Base-by-base conservation (phyloP, 345 rosid genomes). In the Citropsis articulata region DNA sequence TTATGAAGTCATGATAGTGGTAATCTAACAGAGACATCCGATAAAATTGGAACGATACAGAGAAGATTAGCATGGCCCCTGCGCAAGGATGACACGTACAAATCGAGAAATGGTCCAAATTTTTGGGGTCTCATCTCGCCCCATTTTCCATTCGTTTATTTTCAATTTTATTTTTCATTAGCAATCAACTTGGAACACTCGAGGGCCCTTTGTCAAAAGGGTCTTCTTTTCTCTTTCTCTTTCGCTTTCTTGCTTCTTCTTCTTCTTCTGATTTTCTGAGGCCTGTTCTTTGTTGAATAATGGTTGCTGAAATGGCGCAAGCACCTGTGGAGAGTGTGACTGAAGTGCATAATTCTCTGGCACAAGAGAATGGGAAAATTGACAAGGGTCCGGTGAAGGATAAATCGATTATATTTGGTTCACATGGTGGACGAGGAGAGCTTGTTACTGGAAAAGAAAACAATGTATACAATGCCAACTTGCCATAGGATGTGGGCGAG, bases 231-330 rank as follows among this genome's bases (percentile, higher is more conserved):
- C 19, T 50, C 55, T 42, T 2, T 12, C 53, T 12, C 71, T 70
- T 64, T 18, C n/a, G 56, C 42, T 57, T 22, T 70, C 53, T 19
- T 13, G 38, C 24, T 57, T 22, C 31, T 24, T 19, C 70, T 75
- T 63, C 62, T 57, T 22, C 31, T 31, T 19, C 70, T 75, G 69
- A 64, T 75, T 85, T 59, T 42, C 40, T 75, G 63, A 62, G 77
- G 77, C 50, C 50, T 75, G 25, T 72, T 70, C 48, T 75, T 67
- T 80, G 75, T 73, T 65, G 69, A 77, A 77, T 75, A 69, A 95
- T 95, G 99, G 93, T 90, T 77, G 88, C 90, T 72, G 99, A 92
- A 85, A 87, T 85, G 88, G 93, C 85, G 40, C 89, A 87, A 33
- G 86, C 84, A 73, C 86, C 97, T 19, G 77, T 84, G 28, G 93